Base-by-base conservation (phyloP, 2,329 filamentous ascomycete species). In the Hymenoscyphus albidus region DNA sequence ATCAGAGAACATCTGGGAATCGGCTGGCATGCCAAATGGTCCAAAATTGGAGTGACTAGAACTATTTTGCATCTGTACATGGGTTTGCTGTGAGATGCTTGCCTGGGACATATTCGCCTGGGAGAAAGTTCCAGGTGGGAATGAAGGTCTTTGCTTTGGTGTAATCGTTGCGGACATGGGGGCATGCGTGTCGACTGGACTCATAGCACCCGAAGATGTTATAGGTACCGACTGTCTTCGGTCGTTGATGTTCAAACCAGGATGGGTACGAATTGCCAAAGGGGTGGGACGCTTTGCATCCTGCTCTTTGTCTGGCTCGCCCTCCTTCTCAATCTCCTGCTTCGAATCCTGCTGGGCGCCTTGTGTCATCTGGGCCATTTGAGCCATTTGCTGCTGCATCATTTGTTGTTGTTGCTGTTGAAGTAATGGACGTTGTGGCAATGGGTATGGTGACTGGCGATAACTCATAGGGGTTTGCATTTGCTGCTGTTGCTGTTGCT, bases 1-100 rank as follows among this genome's bases (percentile, higher is more conserved):
- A 16, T 80, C 82, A 5, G 86, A 75, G 18, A 86, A 75, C 70
- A 83, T 81, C 71, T 85, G 83, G 1, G 82, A 78, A 68, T 86
- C 81, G 3, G 79, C 73, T 27, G 84, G 82, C 27, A 86, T 74
- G 3, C 80, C 81, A 62, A 85, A 76, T 10, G 81, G 81, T 39
- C 48, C 39, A 70, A 66, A 58, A 64, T 64, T 60, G 64, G 59
- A 62, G 58, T 44, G 57, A 16, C 16, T 54, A 60, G 39, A 39
- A n/a, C 4, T 5, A n/a, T 48, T 27, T 62, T 62, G 48, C 42
- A 66, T 32, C 62, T 67, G 61, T 39, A 38, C 54, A 42, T 55
- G 64, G 39, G 14, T 22, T 31, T 31, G 40, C 61, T 44, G 63
- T 51, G 59, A 64, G 48, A 18, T 18, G n/a, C 67, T 64, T 12